These are phyloP conservation scores for Somion occarium DNA, from an alignment of 1,284 basidiomycete species.

Conservation along the genomic window DNA sequence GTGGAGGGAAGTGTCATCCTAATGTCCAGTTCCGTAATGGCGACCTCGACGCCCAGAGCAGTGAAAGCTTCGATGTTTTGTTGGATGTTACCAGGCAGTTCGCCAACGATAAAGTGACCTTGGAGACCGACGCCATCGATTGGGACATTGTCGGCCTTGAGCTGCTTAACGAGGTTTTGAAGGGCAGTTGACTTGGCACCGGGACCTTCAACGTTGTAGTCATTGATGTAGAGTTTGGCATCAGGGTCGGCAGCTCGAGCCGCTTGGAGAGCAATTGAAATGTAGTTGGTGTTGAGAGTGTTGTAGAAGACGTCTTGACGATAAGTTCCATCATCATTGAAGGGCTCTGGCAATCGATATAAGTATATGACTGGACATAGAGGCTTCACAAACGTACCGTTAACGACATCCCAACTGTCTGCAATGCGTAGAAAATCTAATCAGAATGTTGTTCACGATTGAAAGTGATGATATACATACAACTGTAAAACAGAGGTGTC, in stretches of 20 bases:
- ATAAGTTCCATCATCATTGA: slow-evolving; percentile 57
- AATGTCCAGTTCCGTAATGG: slow-evolving; percentile 52
- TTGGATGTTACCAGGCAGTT: slow-evolving; percentile 34
- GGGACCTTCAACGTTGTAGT: slow-evolving; percentile 39
- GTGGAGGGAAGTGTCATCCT: slow-evolving; percentile 49
- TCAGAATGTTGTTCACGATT: not conserved
- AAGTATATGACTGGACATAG: not conserved
- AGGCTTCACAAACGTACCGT: slow-evolving; percentile 20
- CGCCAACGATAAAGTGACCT: slow-evolving; percentile 47
- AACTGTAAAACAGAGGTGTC: slow-evolving; percentile 13
- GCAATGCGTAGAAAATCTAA: slow-evolving; percentile 5
- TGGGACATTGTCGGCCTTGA: slow-evolving; percentile 37
- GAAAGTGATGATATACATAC: slow-evolving; percentile 15
- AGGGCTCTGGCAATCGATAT: slow-evolving; percentile 32
- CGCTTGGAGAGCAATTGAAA: slow-evolving; percentile 38
- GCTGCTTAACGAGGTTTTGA: slow-evolving; percentile 38
- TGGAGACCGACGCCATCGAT: slow-evolving; percentile 49
- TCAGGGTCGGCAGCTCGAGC: slow-evolving; percentile 42
- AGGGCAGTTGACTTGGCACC: slow-evolving; percentile 42
- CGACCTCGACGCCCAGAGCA: slow-evolving; percentile 48
- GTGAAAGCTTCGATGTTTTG: slow-evolving; percentile 42
- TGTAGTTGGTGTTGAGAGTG: slow-evolving; percentile 38
- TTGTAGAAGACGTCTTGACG: slow-evolving; percentile 43
- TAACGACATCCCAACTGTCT: slow-evolving; percentile 35
- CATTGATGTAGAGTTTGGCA: slow-evolving; percentile 44